These are phyloP conservation scores for Fulvia fulva DNA, from an alignment of 2,329 filamentous ascomycete genomes.

Conservation along the genomic window DNA sequence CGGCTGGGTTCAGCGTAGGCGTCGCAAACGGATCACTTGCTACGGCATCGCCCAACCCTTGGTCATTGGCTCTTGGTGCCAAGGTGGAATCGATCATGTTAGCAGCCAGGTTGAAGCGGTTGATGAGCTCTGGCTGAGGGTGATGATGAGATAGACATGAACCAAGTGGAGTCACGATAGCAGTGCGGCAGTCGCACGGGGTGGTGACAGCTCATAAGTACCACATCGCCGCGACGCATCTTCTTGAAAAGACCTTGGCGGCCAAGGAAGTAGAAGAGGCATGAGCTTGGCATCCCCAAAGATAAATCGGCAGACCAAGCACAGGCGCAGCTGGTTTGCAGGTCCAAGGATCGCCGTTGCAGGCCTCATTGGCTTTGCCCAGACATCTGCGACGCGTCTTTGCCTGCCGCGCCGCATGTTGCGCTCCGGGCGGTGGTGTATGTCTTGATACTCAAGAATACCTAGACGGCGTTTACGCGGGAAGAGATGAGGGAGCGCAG, in stretches of 20 bases:
- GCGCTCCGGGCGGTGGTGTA: neutral
- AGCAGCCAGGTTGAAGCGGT: constrained; percentile 4
- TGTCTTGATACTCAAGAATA: neutral
- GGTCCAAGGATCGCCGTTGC: constrained; percentile 12
- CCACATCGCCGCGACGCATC: constrained; percentile 8
- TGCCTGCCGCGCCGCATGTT: neutral
- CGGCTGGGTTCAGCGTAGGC: constrained; percentile 9
- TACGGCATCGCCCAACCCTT: constrained; percentile 5
- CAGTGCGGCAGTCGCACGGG: constrained; percentile 7
- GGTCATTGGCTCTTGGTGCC: constrained; percentile 18
- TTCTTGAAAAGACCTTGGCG: neutral
- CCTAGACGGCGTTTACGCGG: neutral
- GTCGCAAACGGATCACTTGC: constrained; percentile 17
- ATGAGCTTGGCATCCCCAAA: constrained; percentile 4
- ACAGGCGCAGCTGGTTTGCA: constrained; percentile 5
- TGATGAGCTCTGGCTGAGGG: constrained; percentile 2
- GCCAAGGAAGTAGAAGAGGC: neutral
- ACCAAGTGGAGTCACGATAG: constrained; percentile 5
- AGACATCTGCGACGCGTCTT: constrained; percentile 9
- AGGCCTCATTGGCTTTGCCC: constrained; percentile 13
- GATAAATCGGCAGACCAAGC: neutral
- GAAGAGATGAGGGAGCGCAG: neutral
- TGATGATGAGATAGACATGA: constrained; percentile 9
- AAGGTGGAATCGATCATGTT: constrained; percentile 21
- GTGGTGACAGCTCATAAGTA: constrained; percentile 13